These are phyloP conservation scores for Penicillium waksmanii DNA, from an alignment of 495 filamentous ascomycete species.

Conservation along the genomic window DNA sequence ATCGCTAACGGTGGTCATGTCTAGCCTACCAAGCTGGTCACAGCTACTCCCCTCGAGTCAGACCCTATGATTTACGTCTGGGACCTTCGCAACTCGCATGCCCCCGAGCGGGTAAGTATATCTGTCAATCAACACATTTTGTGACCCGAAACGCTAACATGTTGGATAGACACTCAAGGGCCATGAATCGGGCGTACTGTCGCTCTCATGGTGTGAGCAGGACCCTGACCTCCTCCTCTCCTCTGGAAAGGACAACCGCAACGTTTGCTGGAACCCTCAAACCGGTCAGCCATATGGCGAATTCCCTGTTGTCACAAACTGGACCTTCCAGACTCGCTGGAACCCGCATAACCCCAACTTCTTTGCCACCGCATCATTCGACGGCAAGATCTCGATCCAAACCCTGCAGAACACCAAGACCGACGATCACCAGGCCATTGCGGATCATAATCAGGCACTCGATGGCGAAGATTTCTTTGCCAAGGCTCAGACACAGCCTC, in stretches of 20 bases:
- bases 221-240: conserved; percentile 90
- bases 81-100: conserved; percentile 96
- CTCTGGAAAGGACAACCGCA: conserved; percentile 95
- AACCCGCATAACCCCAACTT: conserved; percentile 90
- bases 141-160: background rate
- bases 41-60: conserved; percentile 88
- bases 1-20: conserved; percentile 16
- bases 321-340: conserved; percentile 96
- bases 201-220: conserved; percentile 93
- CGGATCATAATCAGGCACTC: conserved; percentile 65
- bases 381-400: conserved; percentile 91
- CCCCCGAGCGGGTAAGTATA: conserved; percentile 71
- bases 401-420: conserved; percentile 84
- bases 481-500: conserved; percentile 86
- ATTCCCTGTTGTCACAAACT: conserved; percentile 96
- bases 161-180: conserved; percentile 67
- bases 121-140: background rate
- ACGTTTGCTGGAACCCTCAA: conserved; percentile 94
- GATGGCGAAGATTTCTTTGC: conserved; percentile 98
- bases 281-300: conserved; percentile 85
- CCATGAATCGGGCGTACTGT: conserved; percentile 91
- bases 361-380: conserved; percentile 93
- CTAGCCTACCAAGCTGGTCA: conserved; percentile 85
- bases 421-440: conserved; percentile 51
- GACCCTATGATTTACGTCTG: conserved; percentile 88